phyloP scores from a whole-genome alignment of 1,284 basidiomycete species.

The Coniferiporia sulphurascens region DNA sequence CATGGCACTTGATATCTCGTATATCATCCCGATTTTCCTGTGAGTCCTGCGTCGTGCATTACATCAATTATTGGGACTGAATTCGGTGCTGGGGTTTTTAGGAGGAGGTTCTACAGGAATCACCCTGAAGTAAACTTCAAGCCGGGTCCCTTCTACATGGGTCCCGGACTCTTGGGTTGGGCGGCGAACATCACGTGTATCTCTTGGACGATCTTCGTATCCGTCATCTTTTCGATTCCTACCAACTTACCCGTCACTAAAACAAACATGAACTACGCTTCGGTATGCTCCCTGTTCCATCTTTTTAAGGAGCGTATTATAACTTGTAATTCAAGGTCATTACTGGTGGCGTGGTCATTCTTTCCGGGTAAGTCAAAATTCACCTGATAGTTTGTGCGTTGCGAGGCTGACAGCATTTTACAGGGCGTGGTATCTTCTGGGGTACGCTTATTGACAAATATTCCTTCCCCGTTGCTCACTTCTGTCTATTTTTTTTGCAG shows the following conservation, averaged over 20 bases:
- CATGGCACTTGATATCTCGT: conserved; percentile 67
- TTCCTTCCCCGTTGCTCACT: background rate
- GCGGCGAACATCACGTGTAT: conserved; percentile 65
- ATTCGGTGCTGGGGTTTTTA: conserved; percentile 15
- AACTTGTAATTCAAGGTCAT: conserved; percentile 27
- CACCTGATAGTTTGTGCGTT: background rate
- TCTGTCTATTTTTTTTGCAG: conserved; percentile 2
- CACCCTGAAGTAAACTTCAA: conserved; percentile 85
- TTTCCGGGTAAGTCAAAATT: conserved; percentile 29
- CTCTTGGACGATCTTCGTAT: conserved; percentile 63
- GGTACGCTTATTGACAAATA: conserved; percentile 2
- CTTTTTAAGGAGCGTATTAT: background rate
- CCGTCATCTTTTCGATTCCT: conserved; percentile 70
- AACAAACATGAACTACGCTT: conserved; percentile 77
- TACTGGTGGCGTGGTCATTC: conserved; percentile 33
- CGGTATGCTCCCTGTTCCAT: conserved; percentile 22
- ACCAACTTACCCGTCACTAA: conserved; percentile 64
- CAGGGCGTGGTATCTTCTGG: conserved; percentile 17
- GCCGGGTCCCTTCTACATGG: conserved; percentile 88
- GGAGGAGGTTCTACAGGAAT: conserved; percentile 63
- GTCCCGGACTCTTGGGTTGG: conserved; percentile 64
- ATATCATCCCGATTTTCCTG: conserved; percentile 70
- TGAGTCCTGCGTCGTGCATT: conserved; percentile 15
- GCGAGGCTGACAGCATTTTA: background rate
- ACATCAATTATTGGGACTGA: background rate